Conservation (phyloP, 2,329 filamentous ascomycete species). For the Aaosphaeria arxii region DNA sequence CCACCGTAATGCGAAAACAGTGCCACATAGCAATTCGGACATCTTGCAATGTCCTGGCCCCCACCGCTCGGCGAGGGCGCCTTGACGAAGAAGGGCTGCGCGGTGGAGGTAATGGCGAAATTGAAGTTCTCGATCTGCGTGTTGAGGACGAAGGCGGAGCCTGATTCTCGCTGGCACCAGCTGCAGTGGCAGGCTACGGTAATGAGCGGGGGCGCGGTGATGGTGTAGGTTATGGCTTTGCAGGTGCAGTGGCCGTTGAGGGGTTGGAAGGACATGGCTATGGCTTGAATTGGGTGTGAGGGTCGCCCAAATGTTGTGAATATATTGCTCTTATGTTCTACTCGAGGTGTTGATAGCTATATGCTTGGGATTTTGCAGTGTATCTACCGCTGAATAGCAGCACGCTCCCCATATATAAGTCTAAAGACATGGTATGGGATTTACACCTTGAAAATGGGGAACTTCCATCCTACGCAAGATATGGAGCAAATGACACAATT, state of each 20-base stretch:
- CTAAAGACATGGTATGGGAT: too few species aligned
- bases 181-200: slow-evolving; percentile 47
- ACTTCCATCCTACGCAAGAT: too few species aligned
- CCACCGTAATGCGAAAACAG: slow-evolving; percentile 33
- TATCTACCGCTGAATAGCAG: too few species aligned
- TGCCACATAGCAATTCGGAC: slow-evolving; percentile 41
- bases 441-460: too few species aligned
- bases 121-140: slow-evolving; percentile 33
- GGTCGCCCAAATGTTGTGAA: too few species aligned
- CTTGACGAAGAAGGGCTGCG: slow-evolving; percentile 31
- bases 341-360: too few species aligned
- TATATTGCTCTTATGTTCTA: too few species aligned
- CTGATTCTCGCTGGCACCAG: slow-evolving; percentile 45
- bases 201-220: slow-evolving; percentile 1
- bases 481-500: too few species aligned
- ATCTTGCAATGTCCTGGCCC: slow-evolving; percentile 41
- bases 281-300: too few species aligned
- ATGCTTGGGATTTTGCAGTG: too few species aligned
- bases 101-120: neutral
- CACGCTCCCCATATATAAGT: too few species aligned
- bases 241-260: slow-evolving; percentile 2
- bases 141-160: slow-evolving; percentile 39
- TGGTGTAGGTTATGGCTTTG: slow-evolving; percentile 1
- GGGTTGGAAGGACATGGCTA: neutral
- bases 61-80: slow-evolving; percentile 23